Percentiles rank a stretch among this genome's conserved stretches.
These are phyloP conservation scores for Botrytis aclada DNA, from an alignment of 2,329 filamentous ascomycete species.

Conservation along the genomic window DNA sequence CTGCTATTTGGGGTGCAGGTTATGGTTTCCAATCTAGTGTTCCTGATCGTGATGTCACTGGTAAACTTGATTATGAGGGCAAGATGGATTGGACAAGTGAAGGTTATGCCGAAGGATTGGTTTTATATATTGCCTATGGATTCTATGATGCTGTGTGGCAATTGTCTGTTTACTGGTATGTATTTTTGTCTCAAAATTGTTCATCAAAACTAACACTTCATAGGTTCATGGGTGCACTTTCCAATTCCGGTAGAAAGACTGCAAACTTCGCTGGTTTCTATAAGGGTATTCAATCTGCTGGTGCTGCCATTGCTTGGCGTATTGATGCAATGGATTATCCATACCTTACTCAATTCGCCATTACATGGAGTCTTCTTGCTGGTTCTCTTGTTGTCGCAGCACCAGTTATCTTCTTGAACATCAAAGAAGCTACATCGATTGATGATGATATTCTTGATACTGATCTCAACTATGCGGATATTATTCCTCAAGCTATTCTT, in stretches of 20 bases:
- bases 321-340: constrained; percentile 60
- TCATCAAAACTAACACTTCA: constrained; percentile 17
- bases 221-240: constrained; percentile 84
- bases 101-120: constrained; percentile 72
- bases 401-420: constrained; percentile 72
- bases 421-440: constrained; percentile 71
- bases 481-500: constrained; percentile 39
- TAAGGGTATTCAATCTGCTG: constrained; percentile 81
- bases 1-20: constrained; percentile 76
- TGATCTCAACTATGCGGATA: constrained; percentile 76
- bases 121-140: constrained; percentile 84
- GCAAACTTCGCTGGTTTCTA: constrained; percentile 88
- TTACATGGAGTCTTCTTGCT: constrained; percentile 70
- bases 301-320: constrained; percentile 69
- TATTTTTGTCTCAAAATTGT: constrained; percentile 50
- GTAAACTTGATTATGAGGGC: constrained; percentile 12
- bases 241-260: constrained; percentile 84
- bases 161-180: constrained; percentile 79
- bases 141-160: constrained; percentile 88
- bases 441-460: constrained; percentile 81
- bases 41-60: constrained; percentile 51
- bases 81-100: constrained; percentile 46
- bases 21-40: constrained; percentile 67
- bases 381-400: constrained; percentile 71
- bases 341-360: constrained; percentile 69